phyloP scores from a whole-genome alignment of 1,284 basidiomycete species.

The Sanghuangporus sanghuang region DNA sequence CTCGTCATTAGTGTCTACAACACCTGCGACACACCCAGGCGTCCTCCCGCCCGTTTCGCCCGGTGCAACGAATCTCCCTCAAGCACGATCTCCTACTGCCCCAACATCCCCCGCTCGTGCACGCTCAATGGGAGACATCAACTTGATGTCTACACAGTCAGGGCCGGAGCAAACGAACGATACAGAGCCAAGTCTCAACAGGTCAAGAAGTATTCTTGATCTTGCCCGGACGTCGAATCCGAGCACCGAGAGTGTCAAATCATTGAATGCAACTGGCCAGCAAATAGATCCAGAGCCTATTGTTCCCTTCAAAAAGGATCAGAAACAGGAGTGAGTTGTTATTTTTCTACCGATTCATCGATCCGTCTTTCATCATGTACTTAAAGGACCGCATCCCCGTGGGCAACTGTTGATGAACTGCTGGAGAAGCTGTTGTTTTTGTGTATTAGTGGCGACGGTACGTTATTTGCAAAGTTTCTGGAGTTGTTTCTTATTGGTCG shows the following conservation, averaged over 20 bases:
- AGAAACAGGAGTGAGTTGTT: constrained; percentile 6
- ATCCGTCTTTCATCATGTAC: neutral
- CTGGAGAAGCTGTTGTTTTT: constrained; percentile 73
- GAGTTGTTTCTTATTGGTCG: neutral
- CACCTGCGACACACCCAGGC: neutral
- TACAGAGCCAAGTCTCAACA: constrained; percentile 3
- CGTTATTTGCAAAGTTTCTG: constrained; percentile 21
- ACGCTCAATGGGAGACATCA: constrained; percentile 53
- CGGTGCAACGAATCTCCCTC: neutral
- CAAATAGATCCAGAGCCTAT: constrained; percentile 3
- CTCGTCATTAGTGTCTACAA: neutral
- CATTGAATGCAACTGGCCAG: neutral
- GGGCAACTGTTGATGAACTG: constrained; percentile 68
- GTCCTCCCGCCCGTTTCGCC: neutral
- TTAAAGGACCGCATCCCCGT: constrained; percentile 47
- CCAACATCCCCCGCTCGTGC: constrained; percentile 41
- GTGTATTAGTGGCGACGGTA: constrained; percentile 74
- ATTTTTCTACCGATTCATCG: neutral
- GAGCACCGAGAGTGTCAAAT: constrained; percentile 12
- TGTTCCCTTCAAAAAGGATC: constrained; percentile 8
- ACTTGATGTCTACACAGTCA: constrained; percentile 35
- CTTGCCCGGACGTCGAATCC: constrained; percentile 6
- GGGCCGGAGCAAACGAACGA: neutral
- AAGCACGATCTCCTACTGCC: constrained; percentile 6
- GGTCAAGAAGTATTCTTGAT: constrained; percentile 15